phyloP scores from a whole-genome alignment of 352 stramenopile genomes.

The Phytopythium ostracodes region DNA sequence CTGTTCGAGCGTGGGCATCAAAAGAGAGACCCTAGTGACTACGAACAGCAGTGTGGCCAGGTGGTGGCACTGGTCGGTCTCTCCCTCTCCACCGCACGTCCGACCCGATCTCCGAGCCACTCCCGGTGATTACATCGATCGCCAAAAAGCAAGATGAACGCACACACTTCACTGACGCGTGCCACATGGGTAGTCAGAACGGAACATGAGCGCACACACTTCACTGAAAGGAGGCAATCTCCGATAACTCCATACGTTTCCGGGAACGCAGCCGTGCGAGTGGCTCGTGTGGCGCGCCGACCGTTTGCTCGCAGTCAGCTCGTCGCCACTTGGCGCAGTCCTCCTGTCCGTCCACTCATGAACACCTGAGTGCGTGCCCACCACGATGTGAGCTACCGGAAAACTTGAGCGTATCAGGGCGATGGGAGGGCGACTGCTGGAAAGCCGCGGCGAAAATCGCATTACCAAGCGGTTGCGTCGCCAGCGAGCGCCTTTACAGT shows the following conservation, averaged over 20 bases:
- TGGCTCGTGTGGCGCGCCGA: constrained; percentile 1
- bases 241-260: neutral
- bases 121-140: neutral
- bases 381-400: neutral
- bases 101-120: neutral
- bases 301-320: neutral
- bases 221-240: neutral
- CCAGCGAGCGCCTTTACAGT: neutral
- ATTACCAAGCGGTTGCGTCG: constrained; percentile 1
- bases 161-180: neutral
- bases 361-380: neutral
- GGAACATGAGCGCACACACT: neutral
- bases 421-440: neutral
- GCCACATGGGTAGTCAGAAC: neutral
- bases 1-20: neutral
- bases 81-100: neutral
- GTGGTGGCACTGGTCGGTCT: neutral
- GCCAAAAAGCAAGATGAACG: neutral
- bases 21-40: neutral
- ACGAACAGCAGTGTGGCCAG: neutral
- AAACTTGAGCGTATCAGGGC: neutral
- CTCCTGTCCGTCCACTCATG: constrained; percentile 3
- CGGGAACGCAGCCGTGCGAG: neutral
- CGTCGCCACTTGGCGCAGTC: no score
- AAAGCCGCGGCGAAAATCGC: neutral